Evolutionary conservation across 2,329 filamentous ascomycete genomes (phyloP).

Genomic region (Dactylellina drechsleri): DNA sequence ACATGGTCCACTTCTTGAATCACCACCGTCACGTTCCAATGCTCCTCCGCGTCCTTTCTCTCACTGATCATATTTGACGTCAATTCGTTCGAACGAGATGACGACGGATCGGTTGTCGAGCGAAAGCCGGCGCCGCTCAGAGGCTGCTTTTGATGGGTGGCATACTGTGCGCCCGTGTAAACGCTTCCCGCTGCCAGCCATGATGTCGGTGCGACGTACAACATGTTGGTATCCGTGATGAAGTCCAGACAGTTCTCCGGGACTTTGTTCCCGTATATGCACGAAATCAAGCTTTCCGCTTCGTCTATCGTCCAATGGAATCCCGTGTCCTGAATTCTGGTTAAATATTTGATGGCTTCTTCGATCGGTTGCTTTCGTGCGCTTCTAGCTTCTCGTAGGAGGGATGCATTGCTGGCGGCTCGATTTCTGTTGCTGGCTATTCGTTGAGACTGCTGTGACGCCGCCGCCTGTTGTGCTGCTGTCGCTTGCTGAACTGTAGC

Average conservation of each 20-base stretch:
- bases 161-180: conserved; percentile 72
- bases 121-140: conserved; percentile 59
- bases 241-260: conserved; percentile 65
- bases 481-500: conserved; percentile 15
- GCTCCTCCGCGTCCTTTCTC: conserved; percentile 64
- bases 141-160: conserved; percentile 61
- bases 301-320: conserved; percentile 53
- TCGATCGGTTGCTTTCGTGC: conserved; percentile 62
- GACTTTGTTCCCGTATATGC: conserved; percentile 55
- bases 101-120: background rate
- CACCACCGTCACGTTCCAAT: conserved; percentile 75
- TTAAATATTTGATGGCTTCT: conserved; percentile 71
- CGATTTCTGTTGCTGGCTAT: conserved; percentile 18
- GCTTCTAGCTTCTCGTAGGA: conserved; percentile 20
- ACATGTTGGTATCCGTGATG: conserved; percentile 67
- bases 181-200: conserved; percentile 72
- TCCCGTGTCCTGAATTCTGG: conserved; percentile 65
- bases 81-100: background rate
- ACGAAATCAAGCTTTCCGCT: conserved; percentile 43
- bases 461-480: conserved; percentile 1
- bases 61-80: conserved; percentile 32
- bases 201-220: conserved; percentile 68
- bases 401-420: conserved; percentile 17
- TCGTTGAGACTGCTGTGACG: conserved; percentile 16
- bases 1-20: conserved; percentile 72